These are phyloP conservation scores for Antitrichia curtipendula DNA, from an alignment of 225 moss, liverwort and hornwort genomes.

Conservation along the genomic window DNA sequence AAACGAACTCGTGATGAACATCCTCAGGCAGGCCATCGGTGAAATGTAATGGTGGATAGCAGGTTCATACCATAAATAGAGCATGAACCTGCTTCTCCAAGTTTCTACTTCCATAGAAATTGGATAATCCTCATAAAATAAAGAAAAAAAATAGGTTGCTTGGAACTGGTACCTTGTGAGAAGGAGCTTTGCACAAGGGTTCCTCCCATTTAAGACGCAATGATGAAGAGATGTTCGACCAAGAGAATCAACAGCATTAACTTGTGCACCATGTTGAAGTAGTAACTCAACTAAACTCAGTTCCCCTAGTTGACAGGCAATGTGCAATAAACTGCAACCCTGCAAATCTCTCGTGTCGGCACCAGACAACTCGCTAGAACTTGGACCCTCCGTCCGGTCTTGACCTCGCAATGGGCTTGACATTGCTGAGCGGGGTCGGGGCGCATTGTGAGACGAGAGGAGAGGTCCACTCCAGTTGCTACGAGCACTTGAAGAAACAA, in stretches of 20 bases:
- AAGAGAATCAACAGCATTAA: slow-evolving; percentile 47
- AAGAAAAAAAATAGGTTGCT: background rate
- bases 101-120: background rate
- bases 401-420: slow-evolving; percentile 33
- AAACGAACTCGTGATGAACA: background rate
- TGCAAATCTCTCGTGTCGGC: slow-evolving; percentile 21
- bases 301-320: slow-evolving; percentile 74
- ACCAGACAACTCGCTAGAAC: slow-evolving; percentile 13
- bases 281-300: slow-evolving; percentile 69
- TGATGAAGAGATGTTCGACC: slow-evolving; percentile 81
- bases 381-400: slow-evolving; percentile 11
- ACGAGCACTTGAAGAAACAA: slow-evolving; percentile 35
- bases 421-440: slow-evolving; percentile 24
- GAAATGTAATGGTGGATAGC: background rate
- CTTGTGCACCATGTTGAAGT: slow-evolving; percentile 77
- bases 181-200: slow-evolving; percentile 69
- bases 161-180: slow-evolving; percentile 34
- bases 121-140: background rate
- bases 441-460: slow-evolving; percentile 8
- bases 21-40: background rate
- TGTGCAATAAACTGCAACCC: slow-evolving; percentile 64
- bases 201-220: slow-evolving; percentile 50
- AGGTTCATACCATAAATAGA: background rate
- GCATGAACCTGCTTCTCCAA: background rate
- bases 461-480: slow-evolving; percentile 57